phyloP scores from a whole-genome alignment of 2,329 filamentous ascomycete species.

The Akanthomyces uredinophilus region DNA sequence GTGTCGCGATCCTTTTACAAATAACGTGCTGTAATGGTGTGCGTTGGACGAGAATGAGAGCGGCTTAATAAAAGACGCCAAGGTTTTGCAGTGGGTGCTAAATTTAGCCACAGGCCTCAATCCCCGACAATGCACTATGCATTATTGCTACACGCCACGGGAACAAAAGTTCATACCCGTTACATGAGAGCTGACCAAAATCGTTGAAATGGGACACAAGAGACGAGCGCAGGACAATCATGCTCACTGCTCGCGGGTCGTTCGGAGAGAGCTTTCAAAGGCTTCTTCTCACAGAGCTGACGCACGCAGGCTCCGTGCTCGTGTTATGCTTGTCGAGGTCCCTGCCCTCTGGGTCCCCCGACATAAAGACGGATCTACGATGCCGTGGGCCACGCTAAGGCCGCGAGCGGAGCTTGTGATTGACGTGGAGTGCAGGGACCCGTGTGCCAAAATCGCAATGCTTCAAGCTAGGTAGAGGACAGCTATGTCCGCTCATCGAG shows the following conservation, averaged over 20 bases:
- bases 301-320: background rate
- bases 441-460: no score
- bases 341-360: background rate
- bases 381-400: background rate
- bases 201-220: background rate
- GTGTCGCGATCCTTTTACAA: slow-evolving; percentile 1
- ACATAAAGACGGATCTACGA: background rate
- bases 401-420: background rate
- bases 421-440: background rate
- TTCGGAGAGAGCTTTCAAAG: background rate
- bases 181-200: background rate
- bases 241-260: no score
- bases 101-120: background rate
- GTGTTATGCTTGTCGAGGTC: background rate
- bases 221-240: background rate
- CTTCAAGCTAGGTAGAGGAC: no score
- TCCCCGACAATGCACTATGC: background rate
- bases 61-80: background rate
- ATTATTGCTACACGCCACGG: slow-evolving; percentile 1
- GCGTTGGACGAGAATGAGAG: background rate
- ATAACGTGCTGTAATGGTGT: background rate
- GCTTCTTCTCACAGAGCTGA: background rate
- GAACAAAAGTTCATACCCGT: slow-evolving; percentile 1
- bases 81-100: background rate
- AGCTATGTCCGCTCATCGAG: background rate